A percentile compares a stretch with the other conserved stretches of the same genome.
Evolutionary conservation across 306 rosid species (phyloP).

Genomic region (Dalbergia cultrata): DNA sequence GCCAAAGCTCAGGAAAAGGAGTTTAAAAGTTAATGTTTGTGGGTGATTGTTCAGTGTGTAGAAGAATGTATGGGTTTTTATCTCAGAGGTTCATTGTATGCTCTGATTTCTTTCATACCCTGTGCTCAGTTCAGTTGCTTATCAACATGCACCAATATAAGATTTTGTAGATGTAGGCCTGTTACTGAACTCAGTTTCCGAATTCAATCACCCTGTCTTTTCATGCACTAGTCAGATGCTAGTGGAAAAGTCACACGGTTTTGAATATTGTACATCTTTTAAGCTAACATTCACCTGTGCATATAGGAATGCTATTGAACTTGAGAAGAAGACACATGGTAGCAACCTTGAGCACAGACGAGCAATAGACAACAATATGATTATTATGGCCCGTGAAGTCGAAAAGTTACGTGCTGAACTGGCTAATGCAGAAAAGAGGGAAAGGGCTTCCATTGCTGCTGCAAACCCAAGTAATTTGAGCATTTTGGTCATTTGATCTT

Average conservation of each 20-base stretch:
- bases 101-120: constrained; percentile 31
- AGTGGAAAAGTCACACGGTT: constrained; percentile 5
- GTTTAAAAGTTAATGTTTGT: constrained; percentile 9
- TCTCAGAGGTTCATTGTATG: not conserved
- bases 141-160: constrained; percentile 7
- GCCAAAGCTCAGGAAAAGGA: not conserved
- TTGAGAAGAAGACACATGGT: constrained; percentile 72
- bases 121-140: constrained; percentile 1
- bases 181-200: not conserved
- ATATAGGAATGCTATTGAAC: constrained; percentile 87
- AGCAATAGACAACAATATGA: constrained; percentile 70
- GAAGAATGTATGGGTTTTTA: constrained; percentile 22
- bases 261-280: constrained; percentile 17
- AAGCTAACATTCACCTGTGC: constrained; percentile 30
- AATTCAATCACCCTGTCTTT: constrained; percentile 23
- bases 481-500: not conserved
- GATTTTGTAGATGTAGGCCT: not conserved
- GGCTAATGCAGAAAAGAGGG: constrained; percentile 82
- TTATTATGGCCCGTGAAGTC: constrained; percentile 71
- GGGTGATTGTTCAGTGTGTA: constrained; percentile 8
- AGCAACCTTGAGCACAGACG: constrained; percentile 68
- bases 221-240: constrained; percentile 24
- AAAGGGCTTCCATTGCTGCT: constrained; percentile 67
- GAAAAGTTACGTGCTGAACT: constrained; percentile 83
- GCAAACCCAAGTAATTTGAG: constrained; percentile 69